Conservation (phyloP, 1,139 yeast genomes). For the Geotrichum aggregatum region DNA sequence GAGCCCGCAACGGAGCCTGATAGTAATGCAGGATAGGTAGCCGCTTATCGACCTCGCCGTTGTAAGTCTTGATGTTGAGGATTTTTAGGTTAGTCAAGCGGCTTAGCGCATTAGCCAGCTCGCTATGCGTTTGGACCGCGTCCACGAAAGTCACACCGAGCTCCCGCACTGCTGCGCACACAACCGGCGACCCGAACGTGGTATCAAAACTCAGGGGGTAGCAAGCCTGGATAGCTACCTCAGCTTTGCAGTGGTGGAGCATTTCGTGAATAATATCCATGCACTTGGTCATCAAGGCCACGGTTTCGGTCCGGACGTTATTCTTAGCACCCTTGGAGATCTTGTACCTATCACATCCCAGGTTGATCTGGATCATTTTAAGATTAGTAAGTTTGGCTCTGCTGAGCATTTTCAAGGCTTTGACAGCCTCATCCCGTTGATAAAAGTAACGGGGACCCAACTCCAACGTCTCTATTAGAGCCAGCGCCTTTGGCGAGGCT, state of each 20-base stretch:
- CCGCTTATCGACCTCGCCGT: constrained; percentile 9
- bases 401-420: constrained; percentile 11
- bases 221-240: constrained; percentile 16
- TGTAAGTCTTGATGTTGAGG: constrained; percentile 17
- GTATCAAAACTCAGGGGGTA: constrained; percentile 17
- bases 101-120: constrained; percentile 12
- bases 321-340: constrained; percentile 16
- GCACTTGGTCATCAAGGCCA: constrained; percentile 12
- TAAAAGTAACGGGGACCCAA: constrained; percentile 17
- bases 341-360: constrained; percentile 18
- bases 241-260: constrained; percentile 11
- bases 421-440: constrained; percentile 15
- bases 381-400: constrained; percentile 10
- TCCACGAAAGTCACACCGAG: constrained; percentile 16
- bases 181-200: constrained; percentile 11
- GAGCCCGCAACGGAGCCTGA: constrained; percentile 17
- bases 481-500: constrained; percentile 16
- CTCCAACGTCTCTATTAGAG: constrained; percentile 14
- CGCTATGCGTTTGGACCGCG: constrained; percentile 9
- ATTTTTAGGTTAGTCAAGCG: constrained; percentile 12
- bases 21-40: constrained; percentile 17
- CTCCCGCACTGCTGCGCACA: constrained; percentile 14
- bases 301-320: constrained; percentile 12
- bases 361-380: constrained; percentile 14
- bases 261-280: constrained; percentile 12